Percentiles rank a stretch among this genome's conserved stretches.
These are phyloP conservation scores for Exophiala lecanii-corni DNA, from an alignment of 2,329 filamentous ascomycete species.

Conservation along the genomic window DNA sequence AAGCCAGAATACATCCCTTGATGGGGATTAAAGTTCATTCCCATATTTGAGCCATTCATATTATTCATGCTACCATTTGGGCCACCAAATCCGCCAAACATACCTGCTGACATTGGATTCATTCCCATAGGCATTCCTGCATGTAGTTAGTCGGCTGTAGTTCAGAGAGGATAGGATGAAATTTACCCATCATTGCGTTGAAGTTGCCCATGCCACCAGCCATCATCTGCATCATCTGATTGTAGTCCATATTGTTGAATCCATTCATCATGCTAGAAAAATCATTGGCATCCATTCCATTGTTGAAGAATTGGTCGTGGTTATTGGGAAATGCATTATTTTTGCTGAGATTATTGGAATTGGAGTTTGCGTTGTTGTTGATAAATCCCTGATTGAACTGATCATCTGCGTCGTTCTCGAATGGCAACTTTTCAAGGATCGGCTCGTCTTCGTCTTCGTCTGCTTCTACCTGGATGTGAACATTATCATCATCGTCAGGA, in stretches of 20 bases:
- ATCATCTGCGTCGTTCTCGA: slow-evolving; percentile 11
- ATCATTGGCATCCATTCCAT: slow-evolving; percentile 31
- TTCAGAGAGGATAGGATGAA: slow-evolving; percentile 24
- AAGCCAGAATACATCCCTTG: slow-evolving; percentile 70
- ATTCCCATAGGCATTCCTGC: slow-evolving; percentile 71
- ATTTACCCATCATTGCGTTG: slow-evolving; percentile 70
- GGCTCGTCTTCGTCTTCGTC: slow-evolving; percentile 21
- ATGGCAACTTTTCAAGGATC: slow-evolving; percentile 10
- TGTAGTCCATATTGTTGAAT: slow-evolving; percentile 61
- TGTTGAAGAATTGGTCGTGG: not conserved
- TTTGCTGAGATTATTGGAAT: slow-evolving; percentile 8
- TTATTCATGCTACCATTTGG: slow-evolving; percentile 76
- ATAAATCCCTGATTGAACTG: slow-evolving; percentile 2
- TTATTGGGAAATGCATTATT: slow-evolving; percentile 10
- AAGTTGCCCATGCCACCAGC: slow-evolving; percentile 37
- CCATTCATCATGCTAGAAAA: slow-evolving; percentile 50
- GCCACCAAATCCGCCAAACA: slow-evolving; percentile 45
- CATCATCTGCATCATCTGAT: slow-evolving; percentile 64
- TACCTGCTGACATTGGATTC: slow-evolving; percentile 43
- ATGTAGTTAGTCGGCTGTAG: slow-evolving; percentile 12
- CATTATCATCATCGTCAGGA: slow-evolving; percentile 23
- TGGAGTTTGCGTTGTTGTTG: not conserved
- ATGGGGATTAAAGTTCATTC: slow-evolving; percentile 52
- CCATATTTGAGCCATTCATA: slow-evolving; percentile 78
- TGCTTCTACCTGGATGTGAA: slow-evolving; percentile 26